Evolutionary conservation across 2,329 filamentous ascomycete species (phyloP).

Genomic region (Diaporthe sp.): DNA sequence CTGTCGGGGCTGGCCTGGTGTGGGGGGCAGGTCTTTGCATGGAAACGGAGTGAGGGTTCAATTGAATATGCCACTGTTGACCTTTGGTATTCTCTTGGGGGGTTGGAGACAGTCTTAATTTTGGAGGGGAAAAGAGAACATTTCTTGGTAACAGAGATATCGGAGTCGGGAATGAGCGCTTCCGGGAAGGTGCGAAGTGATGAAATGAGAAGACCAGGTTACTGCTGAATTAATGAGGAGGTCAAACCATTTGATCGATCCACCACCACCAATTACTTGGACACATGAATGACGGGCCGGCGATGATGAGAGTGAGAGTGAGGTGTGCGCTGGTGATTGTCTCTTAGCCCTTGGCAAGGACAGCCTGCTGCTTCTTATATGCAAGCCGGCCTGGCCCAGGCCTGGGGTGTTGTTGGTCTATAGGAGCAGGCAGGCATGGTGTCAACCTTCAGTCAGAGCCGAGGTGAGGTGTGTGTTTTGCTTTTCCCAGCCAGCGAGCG

Average conservation of each 20-base stretch:
- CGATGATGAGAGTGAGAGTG: background rate
- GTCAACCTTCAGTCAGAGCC: background rate
- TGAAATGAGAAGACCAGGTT: constrained; percentile 8
- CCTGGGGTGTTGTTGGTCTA: background rate
- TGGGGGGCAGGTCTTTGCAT: constrained; percentile 21
- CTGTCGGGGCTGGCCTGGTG: background rate
- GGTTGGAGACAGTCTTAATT: background rate
- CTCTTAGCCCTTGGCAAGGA: no score
- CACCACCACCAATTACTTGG: background rate
- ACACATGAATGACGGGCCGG: background rate
- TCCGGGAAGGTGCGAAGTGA: background rate
- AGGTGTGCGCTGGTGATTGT: no score
- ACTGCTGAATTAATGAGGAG: constrained; percentile 21
- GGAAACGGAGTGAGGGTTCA: constrained; percentile 27
- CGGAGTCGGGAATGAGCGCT: background rate
- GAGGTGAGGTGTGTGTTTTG: background rate
- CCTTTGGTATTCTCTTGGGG: background rate
- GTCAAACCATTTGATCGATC: background rate
- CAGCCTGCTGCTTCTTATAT: no score
- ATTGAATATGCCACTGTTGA: constrained; percentile 27
- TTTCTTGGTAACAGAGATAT: constrained; percentile 13
- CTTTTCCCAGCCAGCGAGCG: background rate
- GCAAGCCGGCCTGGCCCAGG: background rate
- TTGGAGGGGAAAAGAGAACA: background rate
- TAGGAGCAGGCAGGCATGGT: background rate